Evolutionary conservation across 2,329 filamentous ascomycete genomes (phyloP).

Genomic region (Phyllosticta capitalensis): DNA sequence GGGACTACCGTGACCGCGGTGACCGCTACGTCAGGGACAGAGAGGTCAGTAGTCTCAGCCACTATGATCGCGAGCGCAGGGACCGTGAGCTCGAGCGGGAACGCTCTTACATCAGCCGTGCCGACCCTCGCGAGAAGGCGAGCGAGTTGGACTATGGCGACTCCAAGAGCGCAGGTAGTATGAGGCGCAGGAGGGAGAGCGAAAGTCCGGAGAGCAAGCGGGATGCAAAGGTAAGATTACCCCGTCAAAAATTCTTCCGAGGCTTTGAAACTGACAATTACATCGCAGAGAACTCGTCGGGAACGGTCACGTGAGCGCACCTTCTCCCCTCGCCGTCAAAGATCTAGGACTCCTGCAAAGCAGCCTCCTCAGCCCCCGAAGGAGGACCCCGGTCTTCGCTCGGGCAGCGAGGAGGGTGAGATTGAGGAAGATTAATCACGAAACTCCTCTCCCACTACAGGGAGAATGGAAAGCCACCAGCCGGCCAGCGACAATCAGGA

Average conservation of each 20-base stretch:
- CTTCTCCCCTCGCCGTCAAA: conserved; percentile 43
- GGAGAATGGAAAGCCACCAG: not conserved
- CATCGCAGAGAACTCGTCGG: conserved; percentile 18
- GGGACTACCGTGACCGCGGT: conserved; percentile 28
- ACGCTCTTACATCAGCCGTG: conserved; percentile 70
- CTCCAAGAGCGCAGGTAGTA: conserved; percentile 42
- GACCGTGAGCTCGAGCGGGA: conserved; percentile 88
- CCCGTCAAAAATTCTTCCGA: not conserved
- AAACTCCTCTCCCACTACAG: not conserved
- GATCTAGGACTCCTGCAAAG: conserved; percentile 46
- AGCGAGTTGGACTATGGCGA: conserved; percentile 91
- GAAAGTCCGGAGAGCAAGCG: conserved; percentile 40
- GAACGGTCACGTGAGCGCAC: conserved; percentile 48
- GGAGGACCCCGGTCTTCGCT: conserved; percentile 58
- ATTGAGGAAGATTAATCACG: conserved; percentile 67
- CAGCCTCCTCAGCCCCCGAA: conserved; percentile 27
- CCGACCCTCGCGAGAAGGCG: conserved; percentile 68
- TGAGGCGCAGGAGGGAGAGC: conserved; percentile 63
- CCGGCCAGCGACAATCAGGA: not conserved
- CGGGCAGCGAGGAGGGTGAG: conserved; percentile 94
- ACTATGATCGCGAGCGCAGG: conserved; percentile 78
- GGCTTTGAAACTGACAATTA: conserved; percentile 6
- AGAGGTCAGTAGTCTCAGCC: conserved; percentile 50
- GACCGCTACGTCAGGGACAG: conserved; percentile 34
- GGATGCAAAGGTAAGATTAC: conserved; percentile 32